These are phyloP conservation scores for Fusarium brevicatenulatum DNA, from an alignment of 2,329 filamentous ascomycete genomes.

Conservation along the genomic window DNA sequence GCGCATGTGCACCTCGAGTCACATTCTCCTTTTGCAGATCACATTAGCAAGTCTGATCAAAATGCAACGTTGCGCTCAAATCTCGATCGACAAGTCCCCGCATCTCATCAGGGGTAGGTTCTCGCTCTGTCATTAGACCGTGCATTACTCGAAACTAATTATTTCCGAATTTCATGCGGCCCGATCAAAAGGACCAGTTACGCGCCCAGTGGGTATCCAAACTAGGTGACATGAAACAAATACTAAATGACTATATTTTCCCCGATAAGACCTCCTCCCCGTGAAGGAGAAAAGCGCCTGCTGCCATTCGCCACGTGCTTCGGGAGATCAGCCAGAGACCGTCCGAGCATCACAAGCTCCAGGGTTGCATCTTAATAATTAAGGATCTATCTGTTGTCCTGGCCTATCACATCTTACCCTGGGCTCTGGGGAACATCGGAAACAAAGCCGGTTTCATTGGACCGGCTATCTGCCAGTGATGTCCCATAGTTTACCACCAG, in stretches of 20 bases:
- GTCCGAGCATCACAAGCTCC: neutral
- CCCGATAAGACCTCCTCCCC: neutral
- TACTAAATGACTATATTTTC: neutral
- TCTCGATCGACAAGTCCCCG: constrained; percentile 2
- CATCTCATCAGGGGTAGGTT: neutral
- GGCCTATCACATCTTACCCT: neutral
- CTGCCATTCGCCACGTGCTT: neutral
- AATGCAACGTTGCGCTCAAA: constrained; percentile 5
- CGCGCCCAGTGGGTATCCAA: neutral
- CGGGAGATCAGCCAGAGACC: neutral
- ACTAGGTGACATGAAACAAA: neutral
- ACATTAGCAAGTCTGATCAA: neutral
- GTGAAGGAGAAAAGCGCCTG: neutral
- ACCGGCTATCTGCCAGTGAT: neutral
- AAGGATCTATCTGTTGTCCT: neutral
- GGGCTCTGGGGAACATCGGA: neutral
- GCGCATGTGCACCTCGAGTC: neutral
- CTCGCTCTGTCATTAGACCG: neutral
- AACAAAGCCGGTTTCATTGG: neutral
- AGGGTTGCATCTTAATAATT: neutral
- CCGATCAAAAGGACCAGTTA: neutral
- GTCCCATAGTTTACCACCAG: rapidly evolving
- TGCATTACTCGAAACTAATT: neutral
- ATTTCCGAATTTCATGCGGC: constrained; percentile 1
- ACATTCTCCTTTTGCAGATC: neutral